Evolutionary conservation across 208 protist genomes (phyloP).

Genomic region (Trichomonas vaginalis): DNA sequence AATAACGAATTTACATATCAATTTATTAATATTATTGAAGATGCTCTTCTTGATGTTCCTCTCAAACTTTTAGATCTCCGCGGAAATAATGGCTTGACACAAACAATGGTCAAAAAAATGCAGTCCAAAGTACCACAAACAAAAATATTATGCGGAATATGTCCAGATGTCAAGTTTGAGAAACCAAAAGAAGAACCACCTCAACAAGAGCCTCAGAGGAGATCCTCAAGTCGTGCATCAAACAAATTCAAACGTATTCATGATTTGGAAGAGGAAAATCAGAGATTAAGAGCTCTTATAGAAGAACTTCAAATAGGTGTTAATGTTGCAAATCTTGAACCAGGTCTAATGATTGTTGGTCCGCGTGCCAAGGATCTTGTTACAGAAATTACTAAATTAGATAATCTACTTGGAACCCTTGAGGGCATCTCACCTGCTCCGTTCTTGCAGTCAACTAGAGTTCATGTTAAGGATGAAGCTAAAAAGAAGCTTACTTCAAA

Average conservation of each 20-base stretch:
- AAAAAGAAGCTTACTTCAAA: background rate
- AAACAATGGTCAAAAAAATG: background rate
- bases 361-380: background rate
- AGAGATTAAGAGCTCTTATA: background rate
- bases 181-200: background rate
- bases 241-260: background rate
- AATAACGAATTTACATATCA: background rate
- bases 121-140: background rate
- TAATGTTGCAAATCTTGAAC: background rate
- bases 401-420: background rate
- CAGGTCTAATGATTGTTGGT: background rate
- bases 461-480: background rate
- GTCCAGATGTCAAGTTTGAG: background rate
- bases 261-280: background rate
- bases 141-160: background rate
- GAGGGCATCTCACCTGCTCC: background rate
- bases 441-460: background rate
- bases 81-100: background rate
- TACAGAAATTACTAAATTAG: background rate
- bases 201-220: background rate
- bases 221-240: background rate
- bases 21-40: background rate
- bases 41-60: background rate
- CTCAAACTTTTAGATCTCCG: background rate
- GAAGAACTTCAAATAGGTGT: background rate